Conservation (phyloP, 306 rosid species). For the Datisca glomerata region DNA sequence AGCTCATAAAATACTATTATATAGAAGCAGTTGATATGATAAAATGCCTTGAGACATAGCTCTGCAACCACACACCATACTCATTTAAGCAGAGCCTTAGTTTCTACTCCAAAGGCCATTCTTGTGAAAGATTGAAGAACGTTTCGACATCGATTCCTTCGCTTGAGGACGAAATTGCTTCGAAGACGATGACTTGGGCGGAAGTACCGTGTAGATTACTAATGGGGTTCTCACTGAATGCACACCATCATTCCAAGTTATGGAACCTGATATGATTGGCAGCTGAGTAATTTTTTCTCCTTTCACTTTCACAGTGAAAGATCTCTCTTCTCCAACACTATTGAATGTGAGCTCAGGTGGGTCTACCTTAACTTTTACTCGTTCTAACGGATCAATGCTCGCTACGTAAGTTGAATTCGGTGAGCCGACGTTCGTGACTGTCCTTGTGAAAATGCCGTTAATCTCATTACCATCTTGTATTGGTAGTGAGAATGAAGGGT, state of each 20-base stretch:
- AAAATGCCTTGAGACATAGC: no score
- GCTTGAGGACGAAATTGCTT: not conserved
- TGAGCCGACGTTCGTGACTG: slow-evolving; percentile 20
- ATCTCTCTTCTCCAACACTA: slow-evolving; percentile 15
- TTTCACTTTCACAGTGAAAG: slow-evolving; percentile 6
- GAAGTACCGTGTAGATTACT: slow-evolving; percentile 15
- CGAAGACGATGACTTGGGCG: not conserved
- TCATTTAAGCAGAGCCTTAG: no score
- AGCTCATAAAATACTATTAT: no score
- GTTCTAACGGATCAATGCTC: not conserved
- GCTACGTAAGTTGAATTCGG: slow-evolving; percentile 17
- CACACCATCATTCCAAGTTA: slow-evolving; percentile 11
- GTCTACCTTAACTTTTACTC: slow-evolving; percentile 3
- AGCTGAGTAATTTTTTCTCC: slow-evolving; percentile 9
- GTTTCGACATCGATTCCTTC: not conserved
- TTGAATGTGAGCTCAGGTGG: slow-evolving; percentile 14
- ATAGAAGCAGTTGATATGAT: no score
- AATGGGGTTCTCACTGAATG: slow-evolving; percentile 18
- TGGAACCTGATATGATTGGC: slow-evolving; percentile 13
- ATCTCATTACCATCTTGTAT: slow-evolving; percentile 13
- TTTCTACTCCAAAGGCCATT: not conserved
- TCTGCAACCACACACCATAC: no score
- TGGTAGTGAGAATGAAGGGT: slow-evolving; percentile 21
- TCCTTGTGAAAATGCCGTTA: slow-evolving; percentile 16
- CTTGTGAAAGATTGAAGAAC: not conserved